These are phyloP conservation scores for Nephelium lappaceum DNA, from an alignment of 345 rosid genomes.

Conservation along the genomic window DNA sequence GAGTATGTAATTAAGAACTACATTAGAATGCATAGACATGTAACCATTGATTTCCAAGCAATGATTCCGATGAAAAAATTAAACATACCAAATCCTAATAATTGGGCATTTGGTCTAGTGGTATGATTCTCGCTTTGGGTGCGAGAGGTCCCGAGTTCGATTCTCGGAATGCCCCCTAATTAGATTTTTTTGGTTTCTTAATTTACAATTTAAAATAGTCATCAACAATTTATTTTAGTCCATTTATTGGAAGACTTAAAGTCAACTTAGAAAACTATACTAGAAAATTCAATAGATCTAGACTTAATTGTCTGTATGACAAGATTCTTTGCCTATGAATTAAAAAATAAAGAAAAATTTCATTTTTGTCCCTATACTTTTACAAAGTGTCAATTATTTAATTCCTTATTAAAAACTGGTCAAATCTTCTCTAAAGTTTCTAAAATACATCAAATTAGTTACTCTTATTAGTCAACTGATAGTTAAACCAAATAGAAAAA, in stretches of 20 bases:
- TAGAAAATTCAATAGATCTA: not conserved
- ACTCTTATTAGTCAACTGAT: too few species aligned
- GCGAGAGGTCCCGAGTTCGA: slow-evolving; percentile 56
- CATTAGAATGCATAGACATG: not conserved
- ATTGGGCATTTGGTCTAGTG: slow-evolving; percentile 58
- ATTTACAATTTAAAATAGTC: not conserved
- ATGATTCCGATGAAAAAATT: not conserved
- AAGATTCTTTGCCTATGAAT: not conserved
- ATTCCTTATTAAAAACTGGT: too few species aligned
- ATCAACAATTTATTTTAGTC: not conserved
- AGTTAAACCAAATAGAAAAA: too few species aligned
- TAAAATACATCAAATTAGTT: too few species aligned
- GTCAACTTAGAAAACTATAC: not conserved
- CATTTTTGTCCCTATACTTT: too few species aligned
- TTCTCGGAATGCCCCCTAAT: slow-evolving; percentile 49
- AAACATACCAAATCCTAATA: not conserved
- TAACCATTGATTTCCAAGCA: not conserved
- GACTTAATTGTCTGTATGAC: not conserved
- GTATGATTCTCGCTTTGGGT: slow-evolving; percentile 68
- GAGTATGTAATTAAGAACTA: not conserved
- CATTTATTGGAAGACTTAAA: not conserved
- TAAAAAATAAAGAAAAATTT: not conserved
- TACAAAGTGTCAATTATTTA: too few species aligned
- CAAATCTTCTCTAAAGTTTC: too few species aligned
- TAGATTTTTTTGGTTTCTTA: not conserved